Conservation (phyloP, 345 rosid species). For the Erodium maritimum region DNA sequence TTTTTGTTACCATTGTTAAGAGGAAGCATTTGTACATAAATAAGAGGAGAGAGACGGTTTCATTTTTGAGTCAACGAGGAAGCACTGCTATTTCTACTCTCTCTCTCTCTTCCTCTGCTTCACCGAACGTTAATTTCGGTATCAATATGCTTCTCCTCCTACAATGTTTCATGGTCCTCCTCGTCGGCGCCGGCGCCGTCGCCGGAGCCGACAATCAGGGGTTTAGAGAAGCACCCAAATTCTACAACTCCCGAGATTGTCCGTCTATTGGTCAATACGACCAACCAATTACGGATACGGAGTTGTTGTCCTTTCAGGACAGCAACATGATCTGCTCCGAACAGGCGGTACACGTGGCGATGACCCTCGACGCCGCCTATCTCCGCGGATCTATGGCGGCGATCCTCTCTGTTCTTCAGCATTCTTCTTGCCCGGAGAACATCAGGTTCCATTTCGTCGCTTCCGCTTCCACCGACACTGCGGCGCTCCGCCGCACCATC, state of each 20-base stretch:
- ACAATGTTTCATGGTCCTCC: constrained; percentile 1
- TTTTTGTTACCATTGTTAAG: no score
- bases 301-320: no score
- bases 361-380: constrained; percentile 7
- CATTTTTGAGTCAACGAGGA: no score
- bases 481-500: constrained; percentile 18
- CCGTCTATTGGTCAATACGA: no score
- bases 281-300: background rate
- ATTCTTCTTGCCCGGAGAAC: constrained; percentile 26
- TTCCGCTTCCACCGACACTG: constrained; percentile 10
- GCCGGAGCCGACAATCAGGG: background rate
- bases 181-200: background rate
- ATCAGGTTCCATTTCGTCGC: constrained; percentile 21
- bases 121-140: no score
- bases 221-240: constrained; percentile 23
- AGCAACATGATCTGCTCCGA: constrained; percentile 6
- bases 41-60: no score
- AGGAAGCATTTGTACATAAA: no score
- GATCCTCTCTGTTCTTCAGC: constrained; percentile 24
- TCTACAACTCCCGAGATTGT: constrained; percentile 16
- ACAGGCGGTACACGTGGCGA: constrained; percentile 18
- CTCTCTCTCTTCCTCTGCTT: no score
- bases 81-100: no score
- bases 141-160: background rate
- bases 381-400: constrained; percentile 25